Evolutionary conservation across 352 stramenopile species (phyloP), one percentile per base, ranked within the genome.

Genomic region (Phytophthora lateralis): DNA sequence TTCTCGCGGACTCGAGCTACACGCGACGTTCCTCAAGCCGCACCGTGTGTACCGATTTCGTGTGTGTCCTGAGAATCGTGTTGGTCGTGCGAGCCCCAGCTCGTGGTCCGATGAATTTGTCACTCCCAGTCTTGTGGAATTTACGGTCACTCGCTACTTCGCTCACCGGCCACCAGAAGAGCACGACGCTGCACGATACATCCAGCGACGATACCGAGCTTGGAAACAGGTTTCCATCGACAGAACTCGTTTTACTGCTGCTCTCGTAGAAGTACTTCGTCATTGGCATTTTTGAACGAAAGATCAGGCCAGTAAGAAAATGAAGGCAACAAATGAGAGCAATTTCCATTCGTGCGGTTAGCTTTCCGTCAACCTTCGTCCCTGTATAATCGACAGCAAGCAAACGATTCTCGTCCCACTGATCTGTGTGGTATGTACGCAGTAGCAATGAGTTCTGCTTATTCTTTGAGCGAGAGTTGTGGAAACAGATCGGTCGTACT

Each of bases 61-160:
- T 1, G 73, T 93, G 3, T 76, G 78, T 4, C 65, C 70, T 11
- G 55, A 73, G 21, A 93, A 93, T 47, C 46, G 53, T 0, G 69
- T 79, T 0, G 82, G 82, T 3, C 69, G 63, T 6, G 58, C 62
- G 0, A 39, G 17, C 7, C 82, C 77, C 38, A 89, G 79, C 48
- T 54, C 63, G 5, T 67, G 69, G 48, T 83, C 74, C 4, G 47
- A 42, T 0, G 26, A 73, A 12, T 55, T 82, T 42, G 47, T 42
- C 8, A 91, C 78, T 9, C 84, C 84, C 11, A 91, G 80, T 60
- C 80, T 93, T 17, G 78, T 90, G 8, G 75, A 80, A 26, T 88
- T 82, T 58, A 93, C 84, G 20, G 75, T 93, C 58, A 55, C 67
- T 1, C 71, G 46, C 24, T 92, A 91, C 44, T 72, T 72, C 17